phyloP scores from a whole-genome alignment of 352 stramenopile genomes.

The Phytophthora lateralis region DNA sequence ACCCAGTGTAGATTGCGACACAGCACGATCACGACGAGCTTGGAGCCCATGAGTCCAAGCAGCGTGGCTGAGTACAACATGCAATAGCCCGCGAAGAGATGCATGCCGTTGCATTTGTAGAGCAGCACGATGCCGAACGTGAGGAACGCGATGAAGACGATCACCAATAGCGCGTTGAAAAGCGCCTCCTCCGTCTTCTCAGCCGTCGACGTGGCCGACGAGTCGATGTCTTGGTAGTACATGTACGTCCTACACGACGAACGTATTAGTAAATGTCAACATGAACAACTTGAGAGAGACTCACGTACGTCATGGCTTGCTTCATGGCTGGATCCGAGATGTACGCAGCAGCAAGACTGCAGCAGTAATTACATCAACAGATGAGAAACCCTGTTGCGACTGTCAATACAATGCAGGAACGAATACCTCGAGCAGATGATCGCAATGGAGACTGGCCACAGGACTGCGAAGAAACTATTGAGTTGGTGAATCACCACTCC shows the following conservation, averaged over 20 bases:
- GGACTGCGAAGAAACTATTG: slow-evolving; percentile 76
- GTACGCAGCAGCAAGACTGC: slow-evolving; percentile 57
- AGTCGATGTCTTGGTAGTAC: slow-evolving; percentile 80
- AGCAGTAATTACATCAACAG: background rate
- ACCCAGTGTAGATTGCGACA: slow-evolving; percentile 51
- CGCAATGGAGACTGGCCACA: slow-evolving; percentile 74
- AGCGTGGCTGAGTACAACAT: slow-evolving; percentile 75
- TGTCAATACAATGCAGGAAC: background rate
- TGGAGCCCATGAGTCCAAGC: slow-evolving; percentile 72
- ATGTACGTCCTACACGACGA: slow-evolving; percentile 61
- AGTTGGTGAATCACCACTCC: slow-evolving; percentile 57
- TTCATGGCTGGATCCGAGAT: slow-evolving; percentile 52
- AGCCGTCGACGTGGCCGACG: slow-evolving; percentile 38
- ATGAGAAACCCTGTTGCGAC: background rate
- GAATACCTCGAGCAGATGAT: slow-evolving; percentile 74
- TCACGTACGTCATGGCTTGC: slow-evolving; percentile 61
- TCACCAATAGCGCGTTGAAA: slow-evolving; percentile 81
- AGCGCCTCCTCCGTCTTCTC: slow-evolving; percentile 66
- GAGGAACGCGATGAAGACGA: slow-evolving; percentile 76
- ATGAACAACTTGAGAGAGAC: background rate
- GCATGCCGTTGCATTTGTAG: slow-evolving; percentile 87
- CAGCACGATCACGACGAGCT: slow-evolving; percentile 75
- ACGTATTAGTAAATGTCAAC: background rate
- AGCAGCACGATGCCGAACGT: slow-evolving; percentile 84
- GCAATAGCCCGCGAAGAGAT: slow-evolving; percentile 76